Base-by-base conservation (phyloP, 331 rosid species). In the Quercus lobata region DNA sequence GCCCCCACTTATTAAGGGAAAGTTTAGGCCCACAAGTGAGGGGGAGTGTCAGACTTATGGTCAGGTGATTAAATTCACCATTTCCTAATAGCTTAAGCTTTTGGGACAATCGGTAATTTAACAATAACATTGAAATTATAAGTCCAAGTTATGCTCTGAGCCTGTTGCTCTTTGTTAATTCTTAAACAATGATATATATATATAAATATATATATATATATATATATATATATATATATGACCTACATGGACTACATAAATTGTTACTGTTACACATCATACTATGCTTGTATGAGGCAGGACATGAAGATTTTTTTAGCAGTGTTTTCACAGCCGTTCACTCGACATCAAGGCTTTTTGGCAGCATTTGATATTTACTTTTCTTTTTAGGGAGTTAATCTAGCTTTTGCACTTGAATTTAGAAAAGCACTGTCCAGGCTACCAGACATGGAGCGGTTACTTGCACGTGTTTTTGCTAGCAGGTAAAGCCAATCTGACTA, bases 381-480 rank as follows among this genome's bases (percentile, higher is more conserved):
- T 86, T 44, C 72, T 80, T 76, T 85, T 34, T 73, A 96, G 99
- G 98, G 98, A 60, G 84, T 60, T 81, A 91, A 90, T 84, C 90
- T 91, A 80, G 90, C 92, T 79, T 84, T 22, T 80, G 84, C 94
- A 5, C 86, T 93, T 68, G 97, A 93, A 79, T 96, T 91, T 86
- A 89, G 87, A 19, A 93, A 90, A 85, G 82, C 87, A 57, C 73
- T 93, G 77, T 87, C 89, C 60, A 93, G 80, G 86, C 85, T 95
- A 53, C 94, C 92, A 61, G 99, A 95, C 86, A 86, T 95, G 93
- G 99, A 95, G 88, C 90, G 99, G 76, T 80, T 93, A 86, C 98
- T 95, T 78, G 97, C 96, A 72, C 92, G 94, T 72, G 87, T 91
- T 69, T 90, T 91, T 84, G 79, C 94, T 86, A 74, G 78, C 57